phyloP scores from a whole-genome alignment of 441 rosid genomes.

The Erodium trifolium region DNA sequence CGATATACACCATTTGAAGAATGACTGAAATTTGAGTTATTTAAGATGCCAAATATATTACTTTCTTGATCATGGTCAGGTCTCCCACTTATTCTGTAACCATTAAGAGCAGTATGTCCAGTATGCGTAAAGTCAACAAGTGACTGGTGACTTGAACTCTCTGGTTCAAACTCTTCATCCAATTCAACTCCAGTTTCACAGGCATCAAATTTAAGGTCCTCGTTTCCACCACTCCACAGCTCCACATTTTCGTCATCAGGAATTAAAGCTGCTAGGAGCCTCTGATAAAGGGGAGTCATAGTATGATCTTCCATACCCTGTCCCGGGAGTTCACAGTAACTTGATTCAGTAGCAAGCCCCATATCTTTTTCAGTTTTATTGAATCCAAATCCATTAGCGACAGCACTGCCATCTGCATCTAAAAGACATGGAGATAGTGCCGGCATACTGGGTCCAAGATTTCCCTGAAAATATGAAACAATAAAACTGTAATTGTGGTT shows the following conservation, averaged over 20 bases:
- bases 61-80: constrained; percentile 42
- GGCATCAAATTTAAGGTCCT: constrained; percentile 40
- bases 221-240: constrained; percentile 29
- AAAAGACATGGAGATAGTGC: constrained; percentile 31
- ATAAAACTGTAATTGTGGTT: constrained; percentile 3
- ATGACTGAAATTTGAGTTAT: constrained; percentile 31
- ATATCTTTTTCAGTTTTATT: constrained; percentile 23
- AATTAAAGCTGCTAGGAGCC: constrained; percentile 79
- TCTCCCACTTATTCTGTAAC: constrained; percentile 43
- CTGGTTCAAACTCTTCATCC: constrained; percentile 53
- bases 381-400: constrained; percentile 32
- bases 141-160: constrained; percentile 36
- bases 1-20: constrained; percentile 27
- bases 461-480: constrained; percentile 36
- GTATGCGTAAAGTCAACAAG: constrained; percentile 32
- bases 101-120: constrained; percentile 37
- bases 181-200: constrained; percentile 46
- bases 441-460: constrained; percentile 30
- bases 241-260: constrained; percentile 51
- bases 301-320: constrained; percentile 33
- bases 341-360: constrained; percentile 23
- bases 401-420: constrained; percentile 25
- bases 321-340: constrained; percentile 29
- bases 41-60: constrained; percentile 33
- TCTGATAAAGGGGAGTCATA: constrained; percentile 54